Evolutionary conservation across 345 rosid species (phyloP), one percentile per base, ranked within the genome.

Genomic region (Brassica carinata): DNA sequence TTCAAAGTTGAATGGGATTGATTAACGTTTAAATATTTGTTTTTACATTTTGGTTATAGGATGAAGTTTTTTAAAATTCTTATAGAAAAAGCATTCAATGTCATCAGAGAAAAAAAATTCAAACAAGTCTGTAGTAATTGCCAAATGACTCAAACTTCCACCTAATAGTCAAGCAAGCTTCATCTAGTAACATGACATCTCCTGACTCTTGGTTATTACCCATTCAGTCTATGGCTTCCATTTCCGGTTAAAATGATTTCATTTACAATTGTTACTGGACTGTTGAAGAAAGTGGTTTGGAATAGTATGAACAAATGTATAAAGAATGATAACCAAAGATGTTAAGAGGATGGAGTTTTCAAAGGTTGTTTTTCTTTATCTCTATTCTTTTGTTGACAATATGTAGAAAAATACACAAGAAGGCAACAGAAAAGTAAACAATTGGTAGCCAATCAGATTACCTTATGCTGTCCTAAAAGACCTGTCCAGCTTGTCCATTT

Each of bases 401-500:
- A 26, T 40, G 62, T 64, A 19, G 51, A 19, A 55, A 63, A 69
- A 7, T 79, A 69, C 72, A 70, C 67, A 31, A 71, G 18, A 62
- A 43, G 43, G 27, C 18, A 36, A 55, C n/a, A 77, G 6, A 71
- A 10, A n/a, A 30, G 55, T 73, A 36, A 45, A 43, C 70, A 79
- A 45, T 30, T 15, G 71, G 40, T 61, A 23, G 79, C 67, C 59
- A 27, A 69, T 87, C 80, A 88, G 14, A 93, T 89, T 64, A 97
- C 97, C 78, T 87, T 91, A 51, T 91, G 96, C 81, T 88, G 88
- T 75, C 34, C 87, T 51, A 83, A 79, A 30, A 91, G 87, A 51
- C 98, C 97, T 2, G 94, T 89, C 84, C 90, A 87, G 72, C 83
- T 62, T 17, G 90, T 87, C 97, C 98, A 92, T 84, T 89, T 88